Percentiles rank a stretch among this genome's conserved stretches.
Conservation (phyloP, 768 basidiomycete genomes). For the Tricholoma saponaceum region DNA sequence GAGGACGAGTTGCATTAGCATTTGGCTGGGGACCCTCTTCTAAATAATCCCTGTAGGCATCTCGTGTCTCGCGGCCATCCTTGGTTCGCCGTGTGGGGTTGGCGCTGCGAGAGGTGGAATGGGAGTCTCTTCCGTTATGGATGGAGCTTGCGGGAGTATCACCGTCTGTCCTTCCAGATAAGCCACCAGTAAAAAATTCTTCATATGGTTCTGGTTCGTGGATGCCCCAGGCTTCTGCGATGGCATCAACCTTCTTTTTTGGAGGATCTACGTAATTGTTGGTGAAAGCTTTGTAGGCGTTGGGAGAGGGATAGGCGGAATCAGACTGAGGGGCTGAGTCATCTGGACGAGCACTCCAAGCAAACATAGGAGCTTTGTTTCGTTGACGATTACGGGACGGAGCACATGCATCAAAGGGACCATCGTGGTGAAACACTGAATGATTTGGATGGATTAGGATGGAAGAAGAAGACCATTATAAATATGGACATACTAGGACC, state of each 20-base stretch:
- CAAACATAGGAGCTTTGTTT: conserved; percentile 78
- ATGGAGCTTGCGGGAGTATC: conserved; percentile 67
- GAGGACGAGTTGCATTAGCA: conserved; percentile 22
- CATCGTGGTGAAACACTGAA: conserved; percentile 88
- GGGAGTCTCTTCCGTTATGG: conserved; percentile 53
- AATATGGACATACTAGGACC: conserved; percentile 63
- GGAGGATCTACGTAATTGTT: conserved; percentile 54
- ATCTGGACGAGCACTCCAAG: conserved; percentile 51
- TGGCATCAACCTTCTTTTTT: conserved; percentile 85
- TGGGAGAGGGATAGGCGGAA: conserved; percentile 52
- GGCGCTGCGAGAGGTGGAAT: conserved; percentile 21
- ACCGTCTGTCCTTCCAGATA: conserved; percentile 40
- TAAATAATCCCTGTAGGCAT: conserved; percentile 39
- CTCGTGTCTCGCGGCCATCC: conserved; percentile 48
- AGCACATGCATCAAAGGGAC: conserved; percentile 89
- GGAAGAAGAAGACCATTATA: conserved; percentile 6
- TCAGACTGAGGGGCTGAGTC: conserved; percentile 36
- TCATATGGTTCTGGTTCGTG: conserved; percentile 91
- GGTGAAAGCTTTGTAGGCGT: conserved; percentile 43
- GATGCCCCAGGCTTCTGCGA: conserved; percentile 92
- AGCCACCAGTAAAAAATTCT: conserved; percentile 84
- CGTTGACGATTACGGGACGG: conserved; percentile 83
- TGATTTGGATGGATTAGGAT: conserved; percentile 14
- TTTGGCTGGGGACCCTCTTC: conserved; percentile 30
- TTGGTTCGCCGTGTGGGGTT: conserved; percentile 32